Base-by-base conservation (phyloP, 116 monocot species). In the Phalaenopsis hybrid region DNA sequence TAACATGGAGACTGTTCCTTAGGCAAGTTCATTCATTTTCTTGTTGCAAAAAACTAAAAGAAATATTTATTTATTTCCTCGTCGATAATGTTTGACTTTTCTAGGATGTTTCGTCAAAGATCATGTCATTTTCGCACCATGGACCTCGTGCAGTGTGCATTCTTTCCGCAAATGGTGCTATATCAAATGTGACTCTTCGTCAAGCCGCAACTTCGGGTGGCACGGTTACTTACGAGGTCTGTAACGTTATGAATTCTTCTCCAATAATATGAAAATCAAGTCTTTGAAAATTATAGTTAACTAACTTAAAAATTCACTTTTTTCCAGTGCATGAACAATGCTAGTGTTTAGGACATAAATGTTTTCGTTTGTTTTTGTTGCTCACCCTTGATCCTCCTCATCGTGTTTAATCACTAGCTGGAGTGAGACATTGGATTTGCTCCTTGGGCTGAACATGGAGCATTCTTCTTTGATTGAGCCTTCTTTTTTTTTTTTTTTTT, bases 161-260 rank as follows among this genome's bases (percentile, higher is more conserved):
- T 77, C 89, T 89, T 74, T 89, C 89, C 10, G 89, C 89, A 70
- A 89, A 89, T 63, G 89, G 89, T 43, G 89, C 89, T 45, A 86
- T 89, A 72, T 89, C 89, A 20, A 89, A 89, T 80, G 89, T 89
- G 76, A 89, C 89, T 65, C 89, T 89, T 82, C 83, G 89, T 58
- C 89, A 89, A 52, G 82, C 89, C 45, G 86, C 89, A 57, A 89
- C 86, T 72, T 89, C 89, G 70, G 89, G 89, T 80, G 89, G 89
- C 73, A 89, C 89, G 4, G 86, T 89, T 57, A 86, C 89, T 31
- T 89, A 89, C 43, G 89, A 89, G 89, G 89, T 86, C 20, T 8
- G 75, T 21, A 4, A 2, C 46, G 12, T 11, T 59, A 59, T 59
- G 18, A 59, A 59, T 59, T 20, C 20, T 17, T 59, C 31, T 31